Base-by-base conservation (phyloP, 352 stramenopile genomes). In the Phytophthora hibernalis region DNA sequence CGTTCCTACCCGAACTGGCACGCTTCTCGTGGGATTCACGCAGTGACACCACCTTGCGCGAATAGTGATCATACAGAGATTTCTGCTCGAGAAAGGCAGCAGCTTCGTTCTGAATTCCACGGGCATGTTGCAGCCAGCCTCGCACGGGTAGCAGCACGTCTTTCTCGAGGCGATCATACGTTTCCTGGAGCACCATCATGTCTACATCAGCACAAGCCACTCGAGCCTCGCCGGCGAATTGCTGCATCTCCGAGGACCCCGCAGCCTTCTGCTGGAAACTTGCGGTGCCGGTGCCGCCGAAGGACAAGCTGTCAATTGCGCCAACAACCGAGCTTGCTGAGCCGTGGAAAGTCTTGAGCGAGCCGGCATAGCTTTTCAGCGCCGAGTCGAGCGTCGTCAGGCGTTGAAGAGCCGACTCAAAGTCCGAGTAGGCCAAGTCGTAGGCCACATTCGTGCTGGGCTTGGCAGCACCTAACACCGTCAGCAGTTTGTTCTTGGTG, bases 381-480 rank as follows among this genome's bases (percentile, higher is more conserved):
- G 82, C 80, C 5, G 68, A 44, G 24, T 93, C 82, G 0, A 95
- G 67, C 2, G 72, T 74, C 7, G 61, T 26, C 20, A 93, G 60
- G 1, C 73, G 75, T n/a, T 72, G 60, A 4, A 87, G 48, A 2
- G 83, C 77, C n/a, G 74, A 76, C 43, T 92, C 83, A 37, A 95
- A 95, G 52, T 81, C 74, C 33, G 69, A 71, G 28, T 85, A 77
- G 1, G 83, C 81, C 20, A 80, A 59, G 24, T 95, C 84, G 44
- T 89, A 95, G 28, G 89, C 84, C 18, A 91, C 72, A 26, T 95
- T 95, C 51, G 83, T 92, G 63, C 86, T 95, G 21, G 84, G 79
- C 31, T 92, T 95, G 16, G 81, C 63, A 9, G 84, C 83, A 0
- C 86, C 86, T 5, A 95, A 68, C 52, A 76, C 85, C 43, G 65